These are phyloP conservation scores for Fusarium austroafricanum DNA, from an alignment of 2,329 filamentous ascomycete genomes.

Conservation along the genomic window DNA sequence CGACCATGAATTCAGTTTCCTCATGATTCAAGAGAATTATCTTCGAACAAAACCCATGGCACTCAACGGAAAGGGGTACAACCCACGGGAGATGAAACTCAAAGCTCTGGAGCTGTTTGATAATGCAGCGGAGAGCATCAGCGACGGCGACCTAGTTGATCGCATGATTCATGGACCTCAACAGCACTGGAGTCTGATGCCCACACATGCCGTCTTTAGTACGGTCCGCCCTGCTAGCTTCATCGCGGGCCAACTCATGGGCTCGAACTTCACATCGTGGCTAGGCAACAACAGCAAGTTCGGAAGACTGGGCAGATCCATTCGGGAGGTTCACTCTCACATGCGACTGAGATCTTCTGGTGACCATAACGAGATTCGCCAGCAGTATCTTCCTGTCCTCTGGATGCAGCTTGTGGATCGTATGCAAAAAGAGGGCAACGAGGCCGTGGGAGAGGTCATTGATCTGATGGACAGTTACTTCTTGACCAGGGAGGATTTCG, in stretches of 20 bases:
- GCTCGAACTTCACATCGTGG: slow-evolving; percentile 87
- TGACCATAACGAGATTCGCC: slow-evolving; percentile 91
- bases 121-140: slow-evolving; percentile 93
- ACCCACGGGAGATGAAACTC: slow-evolving; percentile 75
- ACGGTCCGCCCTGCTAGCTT: slow-evolving; percentile 93
- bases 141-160: slow-evolving; percentile 94
- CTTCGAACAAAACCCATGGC: slow-evolving; percentile 81
- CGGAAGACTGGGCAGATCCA: slow-evolving; percentile 79
- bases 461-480: slow-evolving; percentile 98
- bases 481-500: slow-evolving; percentile 93
- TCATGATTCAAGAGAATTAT: slow-evolving; percentile 99
- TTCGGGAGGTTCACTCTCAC: slow-evolving; percentile 96
- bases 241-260: slow-evolving; percentile 80
- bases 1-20: slow-evolving; percentile 95
- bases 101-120: slow-evolving; percentile 90
- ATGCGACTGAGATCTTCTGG: slow-evolving; percentile 93
- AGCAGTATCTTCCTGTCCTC: slow-evolving; percentile 90
- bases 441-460: slow-evolving; percentile 84
- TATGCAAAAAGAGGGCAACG: slow-evolving; percentile 82
- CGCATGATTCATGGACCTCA: slow-evolving; percentile 98
- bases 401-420: slow-evolving; percentile 84
- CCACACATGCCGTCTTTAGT: slow-evolving; percentile 93
- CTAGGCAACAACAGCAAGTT: slow-evolving; percentile 94
- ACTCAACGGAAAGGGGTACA: slow-evolving; percentile 67
- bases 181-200: slow-evolving; percentile 99